phyloP scores from a whole-genome alignment of 495 filamentous ascomycete genomes.

The Neurospora sp. region DNA sequence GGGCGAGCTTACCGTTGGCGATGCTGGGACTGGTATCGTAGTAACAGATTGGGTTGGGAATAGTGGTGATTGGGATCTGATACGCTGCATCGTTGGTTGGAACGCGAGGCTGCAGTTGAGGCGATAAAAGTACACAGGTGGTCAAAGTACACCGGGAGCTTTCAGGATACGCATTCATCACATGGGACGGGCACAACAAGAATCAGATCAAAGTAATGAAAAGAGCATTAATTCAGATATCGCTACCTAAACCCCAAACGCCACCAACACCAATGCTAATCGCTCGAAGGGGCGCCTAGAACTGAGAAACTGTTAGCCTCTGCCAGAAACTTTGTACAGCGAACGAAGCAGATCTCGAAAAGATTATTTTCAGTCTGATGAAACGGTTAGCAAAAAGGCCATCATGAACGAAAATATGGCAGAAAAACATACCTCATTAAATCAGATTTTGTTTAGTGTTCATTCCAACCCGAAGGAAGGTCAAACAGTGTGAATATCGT shows the following conservation, averaged over 20 bases:
- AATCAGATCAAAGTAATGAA: not conserved
- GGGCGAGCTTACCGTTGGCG: slow-evolving; percentile 41
- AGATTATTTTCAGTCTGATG: slow-evolving; percentile 26
- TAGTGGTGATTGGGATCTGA: slow-evolving; percentile 87
- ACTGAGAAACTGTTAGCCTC: not conserved
- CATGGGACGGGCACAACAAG: not conserved
- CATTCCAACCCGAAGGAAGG: slow-evolving; percentile 57
- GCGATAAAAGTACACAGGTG: slow-evolving; percentile 2
- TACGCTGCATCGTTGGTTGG: slow-evolving; percentile 82
- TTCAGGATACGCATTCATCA: not conserved
- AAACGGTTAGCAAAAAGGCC: slow-evolving; percentile 30
- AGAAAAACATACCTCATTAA: slow-evolving; percentile 74
- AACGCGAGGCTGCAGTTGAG: slow-evolving; percentile 62
- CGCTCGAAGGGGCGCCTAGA: not conserved
- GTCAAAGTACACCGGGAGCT: not conserved
- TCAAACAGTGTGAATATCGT: slow-evolving; percentile 98
- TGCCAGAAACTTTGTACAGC: slow-evolving; percentile 14
- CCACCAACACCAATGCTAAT: not conserved
- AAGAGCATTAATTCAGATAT: not conserved
- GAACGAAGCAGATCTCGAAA: slow-evolving; percentile 5
- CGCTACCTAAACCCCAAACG: not conserved
- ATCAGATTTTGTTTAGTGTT: slow-evolving; percentile 92
- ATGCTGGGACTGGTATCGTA: slow-evolving; percentile 82
- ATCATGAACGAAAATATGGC: not conserved
- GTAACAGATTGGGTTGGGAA: slow-evolving; percentile 90